A percentile compares a stretch with the other conserved stretches of the same genome.
phyloP scores from a whole-genome alignment of 1,284 basidiomycete genomes.

The Austroboletus sp. region DNA sequence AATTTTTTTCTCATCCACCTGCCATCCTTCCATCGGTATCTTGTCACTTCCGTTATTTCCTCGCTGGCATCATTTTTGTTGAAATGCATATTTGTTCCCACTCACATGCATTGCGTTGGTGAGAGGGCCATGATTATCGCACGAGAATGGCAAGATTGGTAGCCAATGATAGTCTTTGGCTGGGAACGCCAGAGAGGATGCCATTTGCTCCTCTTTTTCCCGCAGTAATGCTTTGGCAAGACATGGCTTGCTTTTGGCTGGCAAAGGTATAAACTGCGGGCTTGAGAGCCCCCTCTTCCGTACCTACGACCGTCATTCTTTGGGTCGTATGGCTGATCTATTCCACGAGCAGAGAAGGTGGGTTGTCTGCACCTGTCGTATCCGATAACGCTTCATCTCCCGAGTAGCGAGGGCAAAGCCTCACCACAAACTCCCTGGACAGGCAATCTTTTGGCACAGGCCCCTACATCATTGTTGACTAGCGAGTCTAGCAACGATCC shows the following conservation, averaged over 20 bases:
- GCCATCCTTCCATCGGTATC: background rate
- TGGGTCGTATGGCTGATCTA: background rate
- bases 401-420: background rate
- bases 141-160: constrained; percentile 1
- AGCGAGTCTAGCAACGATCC: background rate
- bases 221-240: background rate
- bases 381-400: background rate
- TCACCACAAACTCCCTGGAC: background rate
- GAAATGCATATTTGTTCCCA: background rate
- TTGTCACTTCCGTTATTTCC: background rate
- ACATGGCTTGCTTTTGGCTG: constrained; percentile 8
- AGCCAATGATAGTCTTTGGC: constrained; percentile 5
- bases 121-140: background rate
- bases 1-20: background rate
- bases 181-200: background rate
- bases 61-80: background rate
- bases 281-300: too few relatives aligned
- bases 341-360: background rate
- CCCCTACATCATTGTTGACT: background rate
- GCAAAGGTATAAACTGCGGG: too few relatives aligned
- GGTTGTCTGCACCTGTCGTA: background rate
- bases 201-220: background rate
- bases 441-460: background rate
- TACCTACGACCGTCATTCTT: background rate
- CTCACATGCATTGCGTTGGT: constrained; percentile 9